phyloP scores from a whole-genome alignment of 2,329 filamentous ascomycete genomes.

The Hypomyces perniciosus region DNA sequence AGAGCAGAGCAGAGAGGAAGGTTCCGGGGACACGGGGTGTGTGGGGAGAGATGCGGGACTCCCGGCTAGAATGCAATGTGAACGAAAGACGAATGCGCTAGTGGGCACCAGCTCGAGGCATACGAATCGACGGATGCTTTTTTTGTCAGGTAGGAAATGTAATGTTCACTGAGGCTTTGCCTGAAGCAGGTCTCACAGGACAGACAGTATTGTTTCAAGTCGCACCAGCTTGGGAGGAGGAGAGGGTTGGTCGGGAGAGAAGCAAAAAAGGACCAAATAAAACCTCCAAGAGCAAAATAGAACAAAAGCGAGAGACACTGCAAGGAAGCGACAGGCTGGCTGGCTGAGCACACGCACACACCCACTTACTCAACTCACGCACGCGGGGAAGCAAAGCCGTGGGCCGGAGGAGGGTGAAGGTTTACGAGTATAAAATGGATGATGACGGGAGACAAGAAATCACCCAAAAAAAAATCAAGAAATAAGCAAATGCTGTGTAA shows the following conservation, averaged over 20 bases:
- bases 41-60: conserved; percentile 6
- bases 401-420: not conserved
- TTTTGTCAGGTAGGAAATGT: not conserved
- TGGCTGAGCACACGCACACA: conserved; percentile 1
- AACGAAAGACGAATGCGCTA: conserved; percentile 11
- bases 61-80: conserved; percentile 11
- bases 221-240: not conserved
- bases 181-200: conserved; percentile 1
- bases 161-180: conserved; percentile 5
- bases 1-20: conserved; percentile 6
- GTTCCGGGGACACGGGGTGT: conserved; percentile 13
- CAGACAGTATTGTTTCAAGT: not conserved
- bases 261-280: not conserved
- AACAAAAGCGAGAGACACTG: not conserved
- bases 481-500: no score
- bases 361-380: not conserved
- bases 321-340: not conserved
- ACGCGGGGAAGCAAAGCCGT: conserved; percentile 3
- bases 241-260: not conserved
- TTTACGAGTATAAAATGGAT: not conserved
- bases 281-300: not conserved
- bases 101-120: not conserved
- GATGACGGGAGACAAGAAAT: not conserved
- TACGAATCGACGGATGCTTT: conserved; percentile 1
- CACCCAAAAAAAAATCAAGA: no score